phyloP scores from a whole-genome alignment of 768 basidiomycete species.

The Megacollybia marginata region DNA sequence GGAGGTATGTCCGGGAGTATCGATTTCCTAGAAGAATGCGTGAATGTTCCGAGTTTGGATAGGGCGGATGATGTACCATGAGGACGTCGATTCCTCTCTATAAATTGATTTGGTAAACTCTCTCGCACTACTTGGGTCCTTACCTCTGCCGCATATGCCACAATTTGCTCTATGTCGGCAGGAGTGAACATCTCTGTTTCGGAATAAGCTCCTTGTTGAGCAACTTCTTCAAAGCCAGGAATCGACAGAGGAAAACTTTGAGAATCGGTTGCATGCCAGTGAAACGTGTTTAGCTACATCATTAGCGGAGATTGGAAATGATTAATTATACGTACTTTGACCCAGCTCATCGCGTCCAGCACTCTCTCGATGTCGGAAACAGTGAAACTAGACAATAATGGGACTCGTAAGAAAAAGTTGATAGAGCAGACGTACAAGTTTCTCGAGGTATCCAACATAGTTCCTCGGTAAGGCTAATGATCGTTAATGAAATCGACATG shows the following conservation, averaged over 20 bases:
- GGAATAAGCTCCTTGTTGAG: constrained; percentile 64
- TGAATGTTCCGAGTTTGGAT: background rate
- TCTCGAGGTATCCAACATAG: constrained; percentile 76
- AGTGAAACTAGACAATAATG: constrained; percentile 37
- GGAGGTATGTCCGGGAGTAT: constrained; percentile 78
- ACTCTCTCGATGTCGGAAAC: constrained; percentile 60
- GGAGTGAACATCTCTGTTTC: constrained; percentile 42
- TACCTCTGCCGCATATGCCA: constrained; percentile 65
- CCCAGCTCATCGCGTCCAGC: constrained; percentile 70
- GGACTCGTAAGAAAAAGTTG: background rate
- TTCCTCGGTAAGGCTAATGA: constrained; percentile 60
- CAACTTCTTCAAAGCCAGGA: constrained; percentile 50
- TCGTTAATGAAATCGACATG: background rate
- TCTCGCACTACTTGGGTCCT: constrained; percentile 15
- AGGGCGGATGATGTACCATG: constrained; percentile 22
- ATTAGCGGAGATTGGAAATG: background rate
- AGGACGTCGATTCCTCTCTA: constrained; percentile 72
- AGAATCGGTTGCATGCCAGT: constrained; percentile 82
- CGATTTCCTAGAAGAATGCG: constrained; percentile 52
- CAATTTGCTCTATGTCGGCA: constrained; percentile 49
- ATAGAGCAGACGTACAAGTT: constrained; percentile 46
- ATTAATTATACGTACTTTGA: constrained; percentile 36
- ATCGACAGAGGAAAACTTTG: constrained; percentile 75
- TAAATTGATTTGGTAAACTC: background rate
- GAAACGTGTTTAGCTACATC: constrained; percentile 60